Evolutionary conservation across 495 filamentous ascomycete genomes (phyloP), one percentile per base, ranked within the genome.

Genomic region (Filosporella fistucella): DNA sequence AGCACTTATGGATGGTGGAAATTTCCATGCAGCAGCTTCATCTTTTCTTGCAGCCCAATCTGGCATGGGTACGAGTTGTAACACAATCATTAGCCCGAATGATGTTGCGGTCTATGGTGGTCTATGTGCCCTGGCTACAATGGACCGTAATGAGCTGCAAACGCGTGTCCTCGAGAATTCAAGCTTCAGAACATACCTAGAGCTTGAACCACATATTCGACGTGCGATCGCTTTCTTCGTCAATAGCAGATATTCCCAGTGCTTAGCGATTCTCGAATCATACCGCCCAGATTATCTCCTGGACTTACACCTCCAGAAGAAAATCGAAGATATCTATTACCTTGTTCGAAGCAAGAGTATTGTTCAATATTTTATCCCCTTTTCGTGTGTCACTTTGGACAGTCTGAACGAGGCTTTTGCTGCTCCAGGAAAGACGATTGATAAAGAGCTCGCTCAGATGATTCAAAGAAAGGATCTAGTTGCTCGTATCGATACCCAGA

Each of bases 21-120:
- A 74, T 17, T 95, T 81, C 59, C 63, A 68, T 26, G 84, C 88
- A 0, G 91, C 94, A 9, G 90, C 93, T 0, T 69, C 68, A 33
- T 68, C 64, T 50, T 93, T 98, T 63, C 64, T 96, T 13, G 53
- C 67, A 20, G 78, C 78, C 1, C 67, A 70, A 8, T 54, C 68
- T 3, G 68, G 63, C 25, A 51, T 82, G 16, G 73, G 72, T 4
- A 68, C 78, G 37, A 71, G 57, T 3, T 91, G 82, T 63, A 85
- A 84, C 55, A 81, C 88, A 36, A 72, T 95, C 8, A 70, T 89
- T 36, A 86, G 81, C 14, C 72, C 82, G 1, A 97, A 96, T 63
- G 93, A 98, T 56, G 72, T 98, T 4, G 93, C 93, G 24, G 75
- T 93, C 22, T 98, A 96, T 51, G 93, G 91, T 40, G 90, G 87